A percentile compares a stretch with the other conserved stretches of the same genome.
phyloP scores from a whole-genome alignment of 108 stramenopile genomes.

The Fragilariopsis cylindrus region DNA sequence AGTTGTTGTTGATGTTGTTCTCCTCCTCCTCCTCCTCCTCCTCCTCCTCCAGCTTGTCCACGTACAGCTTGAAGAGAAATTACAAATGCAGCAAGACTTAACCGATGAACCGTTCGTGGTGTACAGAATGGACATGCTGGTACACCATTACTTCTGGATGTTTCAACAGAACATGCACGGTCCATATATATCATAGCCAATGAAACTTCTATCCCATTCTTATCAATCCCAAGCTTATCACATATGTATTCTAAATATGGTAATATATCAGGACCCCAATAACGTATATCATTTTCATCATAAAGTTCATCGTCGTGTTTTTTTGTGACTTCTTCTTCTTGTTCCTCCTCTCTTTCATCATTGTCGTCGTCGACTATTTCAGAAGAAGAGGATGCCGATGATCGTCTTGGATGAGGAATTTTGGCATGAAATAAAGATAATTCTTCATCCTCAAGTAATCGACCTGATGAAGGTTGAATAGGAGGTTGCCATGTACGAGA shows the following conservation, averaged over 20 bases:
- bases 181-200: slow-evolving; percentile 57
- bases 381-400: neutral
- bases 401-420: neutral
- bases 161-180: slow-evolving; percentile 53
- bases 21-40: neutral
- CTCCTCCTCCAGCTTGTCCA: neutral
- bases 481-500: slow-evolving; percentile 30
- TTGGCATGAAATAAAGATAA: slow-evolving; percentile 51
- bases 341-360: neutral
- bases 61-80: slow-evolving; percentile 28
- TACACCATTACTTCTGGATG: slow-evolving; percentile 32
- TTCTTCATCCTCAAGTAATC: slow-evolving; percentile 20
- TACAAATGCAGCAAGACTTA: slow-evolving; percentile 32
- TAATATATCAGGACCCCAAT: slow-evolving; percentile 49
- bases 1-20: neutral
- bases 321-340: neutral
- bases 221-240: slow-evolving; percentile 16
- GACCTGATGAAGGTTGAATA: slow-evolving; percentile 2
- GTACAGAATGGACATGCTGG: slow-evolving; percentile 43
- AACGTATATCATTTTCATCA: slow-evolving; percentile 13
- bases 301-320: neutral
- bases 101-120: slow-evolving; percentile 47
- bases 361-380: neutral
- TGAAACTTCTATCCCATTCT: slow-evolving; percentile 25
- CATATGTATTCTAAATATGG: slow-evolving; percentile 33